Evolutionary conservation across 2,329 filamentous ascomycete genomes (phyloP).

Genomic region (Whalleya microplaca): DNA sequence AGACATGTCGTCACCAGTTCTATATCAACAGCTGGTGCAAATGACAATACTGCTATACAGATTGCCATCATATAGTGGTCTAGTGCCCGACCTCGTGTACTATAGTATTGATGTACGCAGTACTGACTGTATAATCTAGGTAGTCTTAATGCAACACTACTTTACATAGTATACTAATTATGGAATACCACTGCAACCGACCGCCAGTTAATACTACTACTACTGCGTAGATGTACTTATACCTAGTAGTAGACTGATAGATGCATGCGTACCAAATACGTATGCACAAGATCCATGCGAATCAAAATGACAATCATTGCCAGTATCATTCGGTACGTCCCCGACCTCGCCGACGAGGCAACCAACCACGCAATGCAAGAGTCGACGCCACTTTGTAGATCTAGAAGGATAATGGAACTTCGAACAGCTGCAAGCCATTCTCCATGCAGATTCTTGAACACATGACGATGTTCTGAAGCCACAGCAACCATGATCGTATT

Average conservation of each 20-base stretch:
- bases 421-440: conserved; percentile 15
- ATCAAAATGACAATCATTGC: conserved; percentile 16
- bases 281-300: conserved; percentile 1
- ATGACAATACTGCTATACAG: conserved; percentile 7
- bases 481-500: conserved; percentile 1
- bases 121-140: not conserved
- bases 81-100: no score
- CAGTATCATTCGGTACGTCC: conserved; percentile 8
- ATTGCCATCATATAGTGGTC: conserved; percentile 2
- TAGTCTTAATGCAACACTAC: not conserved
- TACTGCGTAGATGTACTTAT: not conserved
- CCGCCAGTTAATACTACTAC: conserved; percentile 18
- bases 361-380: conserved; percentile 20
- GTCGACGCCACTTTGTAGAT: conserved; percentile 14
- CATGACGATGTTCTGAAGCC: conserved; percentile 20
- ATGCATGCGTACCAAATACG: conserved; percentile 1
- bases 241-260: no score
- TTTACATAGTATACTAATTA: conserved; percentile 6
- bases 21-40: not conserved
- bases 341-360: conserved; percentile 28
- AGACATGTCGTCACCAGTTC: conserved; percentile 13
- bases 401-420: conserved; percentile 30
- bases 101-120: no score
- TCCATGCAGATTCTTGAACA: conserved; percentile 5
- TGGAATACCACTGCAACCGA: conserved; percentile 21